Base-by-base conservation (phyloP, 2,329 filamentous ascomycete genomes). In the Epichloe gansuensis region DNA sequence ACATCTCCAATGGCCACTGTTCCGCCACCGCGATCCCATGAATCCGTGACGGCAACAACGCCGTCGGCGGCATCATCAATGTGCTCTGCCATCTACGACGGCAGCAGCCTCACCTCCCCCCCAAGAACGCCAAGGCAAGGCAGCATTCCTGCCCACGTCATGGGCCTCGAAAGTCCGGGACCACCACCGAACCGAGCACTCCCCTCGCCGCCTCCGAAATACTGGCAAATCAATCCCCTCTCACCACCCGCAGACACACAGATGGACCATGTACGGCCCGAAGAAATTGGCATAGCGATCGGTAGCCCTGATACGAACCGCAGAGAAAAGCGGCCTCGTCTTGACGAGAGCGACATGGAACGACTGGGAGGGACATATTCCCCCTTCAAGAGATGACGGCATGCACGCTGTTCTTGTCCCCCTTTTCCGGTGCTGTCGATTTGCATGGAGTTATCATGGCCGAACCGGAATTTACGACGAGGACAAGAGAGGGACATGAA, bases 111-210 rank as follows among this genome's bases (percentile, higher is more conserved):
- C n/a, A 17, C 46, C 13, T 53, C 52, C 49, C 11, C 55, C 50
- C 55, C 50, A 5, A 43, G 39, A 21, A 53, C 56, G 8, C 50
- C 57, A 31, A 21, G 31, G 5, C 40, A 49, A 11, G 47, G 9
- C 23, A 31, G 27, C 3, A 21, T 47, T 4, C 53, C 57, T 1
- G 52, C 56, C 3, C 53, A 55, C n/a, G 52, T 61, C 45, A 51
- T 55, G 41, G 40, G 53, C 36, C 54, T 65, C 25, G 56, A 58
- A n/a, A 61, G 64, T 31, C 61, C 69, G 21, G 71, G 73, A 0
- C 73, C 75, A 0, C 73, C 74, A 0, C 74, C 74, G 0, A 71
- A 56, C 5, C 64, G 67, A n/a, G 70, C 71, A 3, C 66, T 76
- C 3, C 71, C 72, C 0, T 57, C 59, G 1, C 63, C 64, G 5